Conservation (phyloP, 192 early-diverging fungal genomes). For the Bifiguratus adelaidae region DNA sequence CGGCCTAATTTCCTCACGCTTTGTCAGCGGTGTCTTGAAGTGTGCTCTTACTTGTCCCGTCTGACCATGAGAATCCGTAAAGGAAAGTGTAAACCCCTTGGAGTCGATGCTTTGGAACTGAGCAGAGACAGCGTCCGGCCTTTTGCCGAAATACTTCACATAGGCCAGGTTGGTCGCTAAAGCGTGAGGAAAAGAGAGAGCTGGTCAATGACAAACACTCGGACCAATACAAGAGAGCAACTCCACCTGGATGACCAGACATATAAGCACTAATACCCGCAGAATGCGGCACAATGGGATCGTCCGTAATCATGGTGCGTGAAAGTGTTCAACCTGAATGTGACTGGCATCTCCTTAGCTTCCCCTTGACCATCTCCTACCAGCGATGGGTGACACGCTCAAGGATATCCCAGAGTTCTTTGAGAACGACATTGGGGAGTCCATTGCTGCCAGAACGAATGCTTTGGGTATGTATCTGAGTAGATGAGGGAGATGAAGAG, state of each 20-base stretch:
- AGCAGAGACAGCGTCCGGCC: constrained; percentile 12
- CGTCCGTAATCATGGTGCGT: constrained; percentile 4
- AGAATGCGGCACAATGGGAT: constrained; percentile 20
- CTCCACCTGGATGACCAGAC: constrained; percentile 18
- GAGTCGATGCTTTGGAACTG: constrained; percentile 22
- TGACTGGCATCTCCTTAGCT: no score
- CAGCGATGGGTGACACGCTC: constrained; percentile 47
- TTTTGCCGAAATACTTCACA: constrained; percentile 24
- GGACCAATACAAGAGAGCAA: background rate
- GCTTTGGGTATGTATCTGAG: constrained; percentile 59
- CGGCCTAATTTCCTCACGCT: constrained; percentile 24
- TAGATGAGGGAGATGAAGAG: background rate
- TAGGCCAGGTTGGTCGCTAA: constrained; percentile 24
- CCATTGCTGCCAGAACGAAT: constrained; percentile 78
- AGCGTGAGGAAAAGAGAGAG: background rate
- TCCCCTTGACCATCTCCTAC: no score
- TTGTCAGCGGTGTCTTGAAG: constrained; percentile 15
- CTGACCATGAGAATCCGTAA: constrained; percentile 4
- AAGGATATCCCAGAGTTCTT: constrained; percentile 95
- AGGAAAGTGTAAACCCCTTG: constrained; percentile 13
- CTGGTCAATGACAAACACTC: background rate
- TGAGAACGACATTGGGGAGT: constrained; percentile 86
- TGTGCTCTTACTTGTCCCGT: constrained; percentile 10
- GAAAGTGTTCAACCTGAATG: no score
- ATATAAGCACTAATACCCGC: constrained; percentile 21